Base-by-base conservation (phyloP, 2,329 filamentous ascomycete species). In the Ceratocystis harringtonii region DNA sequence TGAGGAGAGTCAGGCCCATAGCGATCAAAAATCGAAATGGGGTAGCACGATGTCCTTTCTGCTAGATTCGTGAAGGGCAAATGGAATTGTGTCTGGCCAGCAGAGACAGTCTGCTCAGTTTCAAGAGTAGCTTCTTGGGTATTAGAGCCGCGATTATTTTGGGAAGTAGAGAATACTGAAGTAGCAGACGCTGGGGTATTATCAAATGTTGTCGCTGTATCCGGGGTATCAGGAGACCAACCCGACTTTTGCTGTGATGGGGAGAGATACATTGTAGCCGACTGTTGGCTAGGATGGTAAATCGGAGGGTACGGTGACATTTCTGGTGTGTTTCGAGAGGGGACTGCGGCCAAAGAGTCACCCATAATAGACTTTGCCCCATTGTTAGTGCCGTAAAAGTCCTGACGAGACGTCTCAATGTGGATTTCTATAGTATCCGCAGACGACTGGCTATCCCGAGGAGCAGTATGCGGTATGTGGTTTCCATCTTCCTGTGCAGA, bases 361-460 rank as follows among this genome's bases (percentile, higher is more conserved):
- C 77, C 71, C 7, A 75, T 72, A 15, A 15, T 17, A 78, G 76
- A 2, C 78, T 82, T 55, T 80, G 77, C 81, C 71, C 80, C 75
- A 32, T 69, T 68, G 1, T 68, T 70, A 41, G 68, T 70, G 32
- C 66, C 68, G 48, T 67, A 68, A 10, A 70, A 68, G 70, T 44
- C 28, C 22, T 81, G 79, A 15, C 83, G 80, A 1, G 86, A 82
- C 58, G 90, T 76, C 15, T 82, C 80, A 62, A 90, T 84, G 12
- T 52, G 87, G 80, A 67, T 90, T 90, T 1, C 85, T 85, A n/a
- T 84, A 79, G 70, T 87, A 84, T 66, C 81, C 82, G 87, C 89
- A 3, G 55, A 10, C 12, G 89, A 77, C 68, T 84, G 83, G 10
- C 73, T 72, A 5, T 71, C 71, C 28, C 71, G 64, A 68, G 36